Percentiles rank a stretch among this genome's conserved stretches.
Evolutionary conservation across 495 filamentous ascomycete genomes (phyloP).

Genomic region (Hypoxylon fuscum): DNA sequence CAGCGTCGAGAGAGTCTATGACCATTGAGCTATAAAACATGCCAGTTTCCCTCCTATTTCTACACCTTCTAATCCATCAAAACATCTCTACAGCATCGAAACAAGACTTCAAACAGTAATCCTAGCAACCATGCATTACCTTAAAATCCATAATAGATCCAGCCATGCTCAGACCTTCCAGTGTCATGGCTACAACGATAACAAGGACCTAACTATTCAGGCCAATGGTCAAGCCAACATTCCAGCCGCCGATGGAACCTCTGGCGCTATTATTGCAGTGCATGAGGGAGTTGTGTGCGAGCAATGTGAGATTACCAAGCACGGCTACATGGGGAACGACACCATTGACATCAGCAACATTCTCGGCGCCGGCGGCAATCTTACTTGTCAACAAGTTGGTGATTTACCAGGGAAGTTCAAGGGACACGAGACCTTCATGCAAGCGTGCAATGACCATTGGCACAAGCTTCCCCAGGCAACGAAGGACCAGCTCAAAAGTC

Average conservation of each 20-base stretch:
- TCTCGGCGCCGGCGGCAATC: constrained; percentile 52
- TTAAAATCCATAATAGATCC: constrained; percentile 48
- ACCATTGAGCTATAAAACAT: too few species aligned
- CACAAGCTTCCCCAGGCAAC: constrained; percentile 41
- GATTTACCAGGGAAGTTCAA: constrained; percentile 46
- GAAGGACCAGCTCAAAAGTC: constrained; percentile 43
- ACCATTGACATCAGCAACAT: constrained; percentile 55
- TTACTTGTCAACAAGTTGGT: constrained; percentile 53
- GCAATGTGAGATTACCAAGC: constrained; percentile 54
- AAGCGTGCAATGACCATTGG: constrained; percentile 47
- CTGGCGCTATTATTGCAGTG: constrained; percentile 51
- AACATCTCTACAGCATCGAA: background rate
- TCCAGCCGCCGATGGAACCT: constrained; percentile 45
- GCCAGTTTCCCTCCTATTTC: too few species aligned
- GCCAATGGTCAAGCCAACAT: constrained; percentile 37
- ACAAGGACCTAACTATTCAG: constrained; percentile 45
- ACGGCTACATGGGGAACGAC: constrained; percentile 51
- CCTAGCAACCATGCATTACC: constrained; percentile 39
- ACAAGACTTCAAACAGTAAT: constrained; percentile 9
- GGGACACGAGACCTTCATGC: constrained; percentile 53
- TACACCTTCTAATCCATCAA: constrained; percentile 1
- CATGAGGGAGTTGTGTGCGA: constrained; percentile 53
- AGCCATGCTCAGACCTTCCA: constrained; percentile 49
- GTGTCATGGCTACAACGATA: constrained; percentile 48
- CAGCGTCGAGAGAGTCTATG: too few species aligned